A percentile compares a stretch with the other conserved stretches of the same genome.
Conservation (phyloP, 140 eudicot species). For the Stevia rebaudiana region DNA sequence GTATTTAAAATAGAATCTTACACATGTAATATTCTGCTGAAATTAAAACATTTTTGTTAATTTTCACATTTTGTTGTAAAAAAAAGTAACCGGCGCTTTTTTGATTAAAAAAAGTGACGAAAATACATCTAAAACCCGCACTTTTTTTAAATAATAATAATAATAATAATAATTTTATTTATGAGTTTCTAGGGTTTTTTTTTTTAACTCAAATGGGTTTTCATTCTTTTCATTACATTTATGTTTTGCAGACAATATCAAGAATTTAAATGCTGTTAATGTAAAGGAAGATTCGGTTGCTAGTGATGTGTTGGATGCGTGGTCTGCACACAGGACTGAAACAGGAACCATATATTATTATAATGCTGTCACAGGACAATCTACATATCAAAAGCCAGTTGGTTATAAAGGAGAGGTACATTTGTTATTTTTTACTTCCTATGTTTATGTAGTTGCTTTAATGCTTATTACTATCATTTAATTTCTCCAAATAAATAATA, state of each 20-base stretch:
- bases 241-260: constrained; percentile 42
- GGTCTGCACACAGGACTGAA: constrained; percentile 93
- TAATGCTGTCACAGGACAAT: constrained; percentile 85
- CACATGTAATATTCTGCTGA: too few relatives aligned
- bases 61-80: too few relatives aligned
- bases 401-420: constrained; percentile 87
- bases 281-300: constrained; percentile 27
- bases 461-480: constrained; percentile 1
- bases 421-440: constrained; percentile 1
- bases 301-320: constrained; percentile 60
- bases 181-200: too few relatives aligned
- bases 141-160: too few relatives aligned
- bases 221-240: too few relatives aligned
- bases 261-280: constrained; percentile 37
- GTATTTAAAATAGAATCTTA: too few relatives aligned
- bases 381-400: constrained; percentile 84
- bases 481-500: neutral
- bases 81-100: too few relatives aligned
- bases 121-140: too few relatives aligned
- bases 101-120: too few relatives aligned
- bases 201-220: too few relatives aligned
- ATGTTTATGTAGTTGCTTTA: constrained; percentile 4
- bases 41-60: too few relatives aligned
- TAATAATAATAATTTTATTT: too few relatives aligned
- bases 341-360: constrained; percentile 84